Percentiles rank a stretch among this genome's conserved stretches.
Evolutionary conservation across 306 rosid genomes (phyloP).

Genomic region (Vachellia collinsii): DNA sequence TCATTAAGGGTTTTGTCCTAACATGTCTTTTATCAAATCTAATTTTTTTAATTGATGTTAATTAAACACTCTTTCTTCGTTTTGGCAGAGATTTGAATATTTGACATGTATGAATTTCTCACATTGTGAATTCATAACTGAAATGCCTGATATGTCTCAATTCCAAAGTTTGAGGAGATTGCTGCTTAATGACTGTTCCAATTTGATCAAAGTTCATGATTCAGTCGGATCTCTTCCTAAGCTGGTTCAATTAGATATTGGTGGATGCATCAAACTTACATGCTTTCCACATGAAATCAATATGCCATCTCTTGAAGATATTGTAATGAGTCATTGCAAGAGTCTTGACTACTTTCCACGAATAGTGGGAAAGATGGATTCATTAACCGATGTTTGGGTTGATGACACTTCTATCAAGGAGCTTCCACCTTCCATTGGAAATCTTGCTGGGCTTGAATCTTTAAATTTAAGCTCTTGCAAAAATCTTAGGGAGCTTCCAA

Average conservation of each 20-base stretch:
- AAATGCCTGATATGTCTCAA: neutral
- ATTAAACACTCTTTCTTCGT: neutral
- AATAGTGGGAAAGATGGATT: constrained; percentile 3
- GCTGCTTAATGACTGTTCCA: neutral
- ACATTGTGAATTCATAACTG: neutral
- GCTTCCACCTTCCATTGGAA: constrained; percentile 3
- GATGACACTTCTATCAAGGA: neutral
- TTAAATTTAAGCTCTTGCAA: neutral
- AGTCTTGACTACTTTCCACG: neutral
- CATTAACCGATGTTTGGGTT: neutral
- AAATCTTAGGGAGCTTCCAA: neutral
- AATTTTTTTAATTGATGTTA: neutral
- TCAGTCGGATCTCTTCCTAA: neutral
- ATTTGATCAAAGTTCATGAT: neutral
- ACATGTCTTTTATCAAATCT: neutral
- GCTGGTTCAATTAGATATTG: neutral
- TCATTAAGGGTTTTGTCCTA: neutral
- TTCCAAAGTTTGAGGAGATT: neutral
- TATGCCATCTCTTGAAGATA: neutral
- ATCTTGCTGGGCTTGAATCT: neutral
- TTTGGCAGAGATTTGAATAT: neutral
- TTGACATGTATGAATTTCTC: neutral
- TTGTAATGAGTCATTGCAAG: neutral
- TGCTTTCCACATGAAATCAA: neutral
- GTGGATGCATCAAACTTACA: neutral